phyloP scores from a whole-genome alignment of 2,329 filamentous ascomycete species.

The Fusarium coicis region DNA sequence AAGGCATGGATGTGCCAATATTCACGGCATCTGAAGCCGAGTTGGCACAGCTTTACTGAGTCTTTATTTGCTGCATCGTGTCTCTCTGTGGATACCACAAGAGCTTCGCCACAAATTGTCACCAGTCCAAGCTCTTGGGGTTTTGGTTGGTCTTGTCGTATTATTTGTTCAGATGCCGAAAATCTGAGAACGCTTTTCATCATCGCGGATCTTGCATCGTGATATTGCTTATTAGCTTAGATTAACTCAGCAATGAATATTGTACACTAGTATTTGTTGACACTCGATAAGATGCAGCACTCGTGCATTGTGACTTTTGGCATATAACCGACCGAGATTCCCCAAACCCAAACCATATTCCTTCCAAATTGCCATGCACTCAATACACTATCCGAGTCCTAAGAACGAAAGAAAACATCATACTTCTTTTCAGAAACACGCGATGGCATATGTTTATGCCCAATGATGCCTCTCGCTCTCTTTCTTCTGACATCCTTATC shows the following conservation, averaged over 20 bases:
- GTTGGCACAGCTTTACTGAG: conserved; percentile 14
- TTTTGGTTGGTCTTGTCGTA: conserved; percentile 9
- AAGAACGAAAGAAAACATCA: conserved; percentile 3
- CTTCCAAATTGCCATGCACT: background rate
- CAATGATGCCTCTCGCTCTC: background rate
- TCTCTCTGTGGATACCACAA: conserved; percentile 26
- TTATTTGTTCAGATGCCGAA: background rate
- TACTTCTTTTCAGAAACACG: background rate
- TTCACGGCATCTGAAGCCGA: conserved; percentile 27
- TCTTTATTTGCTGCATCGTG: conserved; percentile 29
- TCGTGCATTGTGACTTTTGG: background rate
- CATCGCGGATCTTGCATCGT: background rate
- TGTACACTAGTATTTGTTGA: accelerated
- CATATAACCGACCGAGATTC: background rate
- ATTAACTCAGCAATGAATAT: background rate
- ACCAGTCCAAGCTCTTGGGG: conserved; percentile 15
- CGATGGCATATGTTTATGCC: background rate
- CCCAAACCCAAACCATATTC: background rate
- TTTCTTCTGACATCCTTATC: conserved; percentile 15
- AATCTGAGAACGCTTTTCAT: background rate
- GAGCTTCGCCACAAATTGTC: conserved; percentile 35
- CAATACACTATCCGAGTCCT: background rate
- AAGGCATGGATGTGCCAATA: background rate
- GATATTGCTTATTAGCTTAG: too few relatives aligned
- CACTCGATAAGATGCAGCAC: background rate